Percentiles rank a stretch among this genome's conserved stretches.
Conservation (phyloP, 1,284 basidiomycete species). For the Xerocomus nothofagi region DNA sequence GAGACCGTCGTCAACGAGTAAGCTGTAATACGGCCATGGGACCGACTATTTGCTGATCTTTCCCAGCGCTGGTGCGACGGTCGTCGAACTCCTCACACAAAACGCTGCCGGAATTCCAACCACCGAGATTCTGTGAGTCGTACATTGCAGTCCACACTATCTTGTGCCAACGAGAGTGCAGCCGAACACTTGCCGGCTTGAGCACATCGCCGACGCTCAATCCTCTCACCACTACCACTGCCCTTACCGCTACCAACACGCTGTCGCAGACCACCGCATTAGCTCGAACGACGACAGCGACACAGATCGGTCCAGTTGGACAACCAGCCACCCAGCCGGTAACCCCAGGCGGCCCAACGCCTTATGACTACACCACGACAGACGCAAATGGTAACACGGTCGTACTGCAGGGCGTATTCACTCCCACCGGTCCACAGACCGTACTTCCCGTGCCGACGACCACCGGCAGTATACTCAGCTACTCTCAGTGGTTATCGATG, state of each 20-base stretch:
- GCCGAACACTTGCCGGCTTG: constrained; percentile 26
- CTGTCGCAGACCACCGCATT: constrained; percentile 14
- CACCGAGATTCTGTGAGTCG: constrained; percentile 49
- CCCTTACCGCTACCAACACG: constrained; percentile 26
- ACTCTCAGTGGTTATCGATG: constrained; percentile 51
- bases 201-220: constrained; percentile 24
- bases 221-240: constrained; percentile 20
- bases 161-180: constrained; percentile 16
- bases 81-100: constrained; percentile 52
- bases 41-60: constrained; percentile 13
- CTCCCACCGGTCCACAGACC: constrained; percentile 51
- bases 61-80: constrained; percentile 49
- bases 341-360: constrained; percentile 48
- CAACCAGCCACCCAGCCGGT: constrained; percentile 46
- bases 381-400: constrained; percentile 53
- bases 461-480: constrained; percentile 54
- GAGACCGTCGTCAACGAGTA: constrained; percentile 47
- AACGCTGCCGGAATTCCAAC: constrained; percentile 42
- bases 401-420: constrained; percentile 51
- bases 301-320: constrained; percentile 55
- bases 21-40: constrained; percentile 17
- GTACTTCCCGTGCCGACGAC: constrained; percentile 37
- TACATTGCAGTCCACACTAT: background rate
- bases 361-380: constrained; percentile 61
- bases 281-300: constrained; percentile 24